phyloP scores from a whole-genome alignment of 2,329 filamentous ascomycete genomes.

The Nemania diffusa region DNA sequence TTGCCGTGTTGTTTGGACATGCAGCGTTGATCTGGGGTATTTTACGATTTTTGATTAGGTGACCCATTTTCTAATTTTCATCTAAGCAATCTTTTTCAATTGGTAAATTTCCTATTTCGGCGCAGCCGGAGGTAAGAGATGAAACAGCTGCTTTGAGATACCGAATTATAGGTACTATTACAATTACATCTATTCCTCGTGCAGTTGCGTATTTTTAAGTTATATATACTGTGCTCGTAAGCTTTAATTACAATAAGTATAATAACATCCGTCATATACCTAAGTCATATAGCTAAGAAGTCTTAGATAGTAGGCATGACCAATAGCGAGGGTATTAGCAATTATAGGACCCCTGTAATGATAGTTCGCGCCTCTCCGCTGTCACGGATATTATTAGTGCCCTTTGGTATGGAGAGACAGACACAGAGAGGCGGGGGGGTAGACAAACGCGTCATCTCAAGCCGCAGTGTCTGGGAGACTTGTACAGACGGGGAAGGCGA shows the following conservation, averaged over 20 bases:
- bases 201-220: not conserved
- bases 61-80: not conserved
- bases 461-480: constrained; percentile 8
- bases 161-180: not conserved
- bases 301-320: not conserved
- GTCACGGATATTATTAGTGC: constrained; percentile 7
- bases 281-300: not conserved
- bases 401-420: constrained; percentile 5
- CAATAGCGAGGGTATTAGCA: no score
- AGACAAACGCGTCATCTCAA: constrained; percentile 13
- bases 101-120: constrained; percentile 12
- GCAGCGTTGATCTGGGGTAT: constrained; percentile 35
- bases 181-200: not conserved
- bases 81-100: not conserved
- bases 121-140: not conserved
- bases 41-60: constrained; percentile 21
- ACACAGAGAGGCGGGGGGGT: not conserved
- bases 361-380: constrained; percentile 4
- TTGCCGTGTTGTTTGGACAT: constrained; percentile 13
- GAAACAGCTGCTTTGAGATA: constrained; percentile 12
- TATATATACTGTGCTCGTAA: not conserved
- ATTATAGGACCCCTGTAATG: constrained; percentile 1
- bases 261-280: not conserved
- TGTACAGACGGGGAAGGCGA: constrained; percentile 29
- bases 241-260: not conserved